Conservation (phyloP, 768 basidiomycete species). For the Boletus reticuloceps region DNA sequence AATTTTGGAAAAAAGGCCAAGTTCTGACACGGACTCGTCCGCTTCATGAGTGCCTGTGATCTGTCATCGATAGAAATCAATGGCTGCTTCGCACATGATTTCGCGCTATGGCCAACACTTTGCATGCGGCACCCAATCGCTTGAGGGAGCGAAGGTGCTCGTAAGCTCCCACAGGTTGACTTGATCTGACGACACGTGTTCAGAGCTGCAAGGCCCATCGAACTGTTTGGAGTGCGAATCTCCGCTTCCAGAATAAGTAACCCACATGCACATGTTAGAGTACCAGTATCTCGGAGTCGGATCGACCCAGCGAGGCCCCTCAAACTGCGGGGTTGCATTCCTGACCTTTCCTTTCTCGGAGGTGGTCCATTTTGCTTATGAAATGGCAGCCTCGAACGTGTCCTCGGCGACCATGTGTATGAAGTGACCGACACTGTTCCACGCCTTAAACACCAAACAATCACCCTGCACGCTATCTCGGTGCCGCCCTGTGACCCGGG, state of each 20-base stretch:
- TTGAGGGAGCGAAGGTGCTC: constrained; percentile 10
- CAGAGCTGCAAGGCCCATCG: background rate
- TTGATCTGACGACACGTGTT: constrained; percentile 24
- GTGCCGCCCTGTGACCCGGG: constrained; percentile 22
- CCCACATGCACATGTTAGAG: constrained; percentile 12
- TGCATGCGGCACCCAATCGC: constrained; percentile 1
- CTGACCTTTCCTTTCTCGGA: constrained; percentile 9
- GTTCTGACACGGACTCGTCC: constrained; percentile 39
- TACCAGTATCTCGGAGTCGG: constrained; percentile 17
- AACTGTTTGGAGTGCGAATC: constrained; percentile 17
- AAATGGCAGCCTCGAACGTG: constrained; percentile 14
- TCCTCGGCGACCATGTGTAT: background rate
- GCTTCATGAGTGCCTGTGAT: constrained; percentile 12
- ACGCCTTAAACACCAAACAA: constrained; percentile 1
- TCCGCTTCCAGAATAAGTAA: constrained; percentile 21
- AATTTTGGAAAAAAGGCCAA: constrained; percentile 77
- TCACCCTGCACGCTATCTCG: constrained; percentile 17
- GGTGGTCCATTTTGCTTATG: constrained; percentile 19
- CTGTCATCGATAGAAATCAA: constrained; percentile 11
- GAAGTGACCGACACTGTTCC: constrained; percentile 2
- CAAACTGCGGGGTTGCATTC: constrained; percentile 31
- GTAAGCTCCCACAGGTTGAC: constrained; percentile 18
- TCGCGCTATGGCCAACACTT: constrained; percentile 5
- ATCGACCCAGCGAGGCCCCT: constrained; percentile 26
- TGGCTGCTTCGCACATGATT: constrained; percentile 8